Evolutionary conservation across 2,329 filamentous ascomycete species (phyloP), one percentile per base, ranked within the genome.

Genomic region (Neonectria hederae): DNA sequence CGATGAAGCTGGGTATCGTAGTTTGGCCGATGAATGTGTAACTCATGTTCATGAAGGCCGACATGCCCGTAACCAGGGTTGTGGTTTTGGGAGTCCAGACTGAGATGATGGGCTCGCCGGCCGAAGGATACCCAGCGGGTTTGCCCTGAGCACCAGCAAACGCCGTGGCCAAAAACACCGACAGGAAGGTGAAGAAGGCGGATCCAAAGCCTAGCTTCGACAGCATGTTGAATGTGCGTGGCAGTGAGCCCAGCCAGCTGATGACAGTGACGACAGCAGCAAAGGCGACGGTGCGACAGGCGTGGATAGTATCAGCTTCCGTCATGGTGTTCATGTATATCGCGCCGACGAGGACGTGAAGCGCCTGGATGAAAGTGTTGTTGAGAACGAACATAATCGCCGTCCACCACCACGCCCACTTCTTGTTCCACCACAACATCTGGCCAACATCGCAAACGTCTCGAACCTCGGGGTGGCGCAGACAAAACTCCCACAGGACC

Each of bases 11-110:
- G 0, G 94, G 94, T 13, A 97, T 85, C 0, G 94, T 97, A 73
- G 97, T 97, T 76, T 97, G 94, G 0, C 94, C 94, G 70, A 97
- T 97, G 76, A 97, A 97, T 0, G 94, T 97, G 77, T 97, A 97
- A 80, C 90, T 93, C 76, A 97, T 97, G 80, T 97, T 97, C 77
- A 97, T 85, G 79, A 97, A 97, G 0, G 94, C 94, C 56, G 89
- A 93, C 85, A 97, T 90, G 19, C 90, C 94, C 2, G 85, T 83
- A 3, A 97, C 92, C 71, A 97, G 97, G 0, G 91, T 92, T 0
- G 93, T 97, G n/a, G 90, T 87, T 2, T 83, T 78, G 2, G 89
- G 79, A 0, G 94, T 92, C 21, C 94, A 76, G 0, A 88, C 88
- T 0, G 89, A 88, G 5, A 96, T 89, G 7, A 87, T 84, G 0